Evolutionary conservation across 1,284 basidiomycete genomes (phyloP), one percentile per base, ranked within the genome.

Genomic region (Cerioporus squamosus): DNA sequence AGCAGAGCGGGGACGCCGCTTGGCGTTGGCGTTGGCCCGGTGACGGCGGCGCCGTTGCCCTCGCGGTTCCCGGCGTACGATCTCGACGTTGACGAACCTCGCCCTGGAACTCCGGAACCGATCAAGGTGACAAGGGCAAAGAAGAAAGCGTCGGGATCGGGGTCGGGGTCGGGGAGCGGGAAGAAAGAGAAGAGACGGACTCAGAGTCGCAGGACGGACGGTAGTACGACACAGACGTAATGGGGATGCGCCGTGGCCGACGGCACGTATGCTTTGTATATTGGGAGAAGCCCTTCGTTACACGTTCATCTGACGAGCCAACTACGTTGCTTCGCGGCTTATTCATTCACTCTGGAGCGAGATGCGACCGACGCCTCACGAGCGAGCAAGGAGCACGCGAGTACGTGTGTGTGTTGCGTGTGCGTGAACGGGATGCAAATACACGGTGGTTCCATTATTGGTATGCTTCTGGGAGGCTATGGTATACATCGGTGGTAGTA

Each of bases 161-260:
- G 26, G 6, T 29, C 26, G 73, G 73, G 70, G 15, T 79, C 80
- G 51, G 75, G 77, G 15, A 36, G 57, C 45, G 77, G 88, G 72
- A 88, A 88, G 77, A 88, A 86, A 79, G 87, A 84, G 72, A 88
- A 88, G 77, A 89, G 86, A 80, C 80, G 81, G 75, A 80, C 79
- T 63, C 62, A 68, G n/a, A 42, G n/a, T 42, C 33, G 33, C 44
- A 66, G 59, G 51, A 43, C 53, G 40, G 63, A 61, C 51, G 57
- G 52, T 33, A 44, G 31, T 38, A 29, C 29, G 33, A 36, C 33
- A 15, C 33, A 36, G 33, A 36, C 33, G 33, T 36, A 36, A 36
- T 36, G 8, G 33, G 33, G 14, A 36, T 36, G 33, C 3, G 33
- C 5, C 29, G 29, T 10, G 29, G 29, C 29, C 29, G 29, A 29